Percentiles rank a stretch among this genome's conserved stretches.
These are phyloP conservation scores for Pseudozyma hubeiensis DNA, from an alignment of 1,284 basidiomycete genomes.

Conservation along the genomic window DNA sequence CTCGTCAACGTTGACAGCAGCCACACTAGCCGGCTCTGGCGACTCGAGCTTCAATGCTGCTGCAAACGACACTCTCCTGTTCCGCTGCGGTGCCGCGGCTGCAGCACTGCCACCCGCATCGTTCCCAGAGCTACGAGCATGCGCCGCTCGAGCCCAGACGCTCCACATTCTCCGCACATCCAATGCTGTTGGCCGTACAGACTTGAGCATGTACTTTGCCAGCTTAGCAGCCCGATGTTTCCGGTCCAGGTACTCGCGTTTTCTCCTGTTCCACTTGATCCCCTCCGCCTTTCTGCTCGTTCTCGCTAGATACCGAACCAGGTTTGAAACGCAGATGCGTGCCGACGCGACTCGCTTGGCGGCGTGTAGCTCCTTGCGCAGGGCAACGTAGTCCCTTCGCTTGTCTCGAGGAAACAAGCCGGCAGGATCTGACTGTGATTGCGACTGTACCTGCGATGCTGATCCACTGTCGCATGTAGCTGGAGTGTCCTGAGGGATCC, in stretches of 20 bases:
- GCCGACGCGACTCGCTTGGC: conserved; percentile 7
- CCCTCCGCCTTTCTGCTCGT: neutral
- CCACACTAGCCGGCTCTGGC: neutral
- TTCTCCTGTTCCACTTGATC: neutral
- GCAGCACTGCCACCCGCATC: neutral
- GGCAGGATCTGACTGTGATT: conserved; percentile 12
- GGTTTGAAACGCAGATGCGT: conserved; percentile 11
- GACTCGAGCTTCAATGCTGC: neutral
- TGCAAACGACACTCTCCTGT: conserved; percentile 12
- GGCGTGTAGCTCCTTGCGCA: conserved; percentile 20
- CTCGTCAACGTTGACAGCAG: neutral
- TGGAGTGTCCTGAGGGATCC: neutral
- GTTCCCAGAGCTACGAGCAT: neutral
- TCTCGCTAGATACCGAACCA: conserved; percentile 17
- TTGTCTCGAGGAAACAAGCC: conserved; percentile 28
- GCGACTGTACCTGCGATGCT: conserved; percentile 5
- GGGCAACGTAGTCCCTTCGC: conserved; percentile 15
- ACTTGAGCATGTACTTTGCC: conserved; percentile 13
- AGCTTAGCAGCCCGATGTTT: conserved; percentile 21
- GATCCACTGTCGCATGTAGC: neutral
- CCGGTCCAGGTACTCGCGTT: conserved; percentile 4
- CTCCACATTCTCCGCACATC: conserved; percentile 31
- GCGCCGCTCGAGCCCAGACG: conserved; percentile 24
- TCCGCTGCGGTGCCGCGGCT: neutral
- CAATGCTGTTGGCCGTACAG: conserved; percentile 3